These are phyloP conservation scores for Ceratocystis destructans DNA, from an alignment of 2,329 filamentous ascomycete genomes.

Conservation along the genomic window DNA sequence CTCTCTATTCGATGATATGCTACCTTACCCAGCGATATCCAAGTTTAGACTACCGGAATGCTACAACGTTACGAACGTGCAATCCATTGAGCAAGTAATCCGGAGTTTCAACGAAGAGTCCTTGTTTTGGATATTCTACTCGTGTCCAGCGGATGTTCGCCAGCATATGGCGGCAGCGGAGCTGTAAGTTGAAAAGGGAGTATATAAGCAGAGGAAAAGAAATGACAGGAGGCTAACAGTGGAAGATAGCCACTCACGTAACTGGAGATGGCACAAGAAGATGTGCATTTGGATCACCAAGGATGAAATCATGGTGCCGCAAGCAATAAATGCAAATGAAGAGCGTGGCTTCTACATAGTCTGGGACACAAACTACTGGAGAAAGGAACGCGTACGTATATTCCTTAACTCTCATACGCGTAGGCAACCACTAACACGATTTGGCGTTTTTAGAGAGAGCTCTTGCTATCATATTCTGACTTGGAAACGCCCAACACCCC, in stretches of 20 bases:
- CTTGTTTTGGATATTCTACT: slow-evolving; percentile 57
- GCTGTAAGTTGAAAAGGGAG: slow-evolving; percentile 34
- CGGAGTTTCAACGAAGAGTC: slow-evolving; percentile 55
- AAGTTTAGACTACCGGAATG: slow-evolving; percentile 49
- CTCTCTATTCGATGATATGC: slow-evolving; percentile 46
- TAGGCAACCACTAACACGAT: slow-evolving; percentile 4
- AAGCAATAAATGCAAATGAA: slow-evolving; percentile 42
- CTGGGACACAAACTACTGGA: slow-evolving; percentile 50
- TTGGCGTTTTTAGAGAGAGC: neutral
- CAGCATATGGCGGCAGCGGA: slow-evolving; percentile 51
- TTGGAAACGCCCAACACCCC: slow-evolving; percentile 35
- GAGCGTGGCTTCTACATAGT: slow-evolving; percentile 55
- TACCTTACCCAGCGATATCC: slow-evolving; percentile 43
- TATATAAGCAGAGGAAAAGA: slow-evolving; percentile 13
- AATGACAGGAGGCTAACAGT: neutral
- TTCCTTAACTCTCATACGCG: neutral
- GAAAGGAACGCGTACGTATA: slow-evolving; percentile 45
- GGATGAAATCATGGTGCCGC: slow-evolving; percentile 51
- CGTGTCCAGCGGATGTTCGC: slow-evolving; percentile 47
- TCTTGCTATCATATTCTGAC: slow-evolving; percentile 39
- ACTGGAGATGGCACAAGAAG: slow-evolving; percentile 58
- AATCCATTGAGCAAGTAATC: slow-evolving; percentile 51
- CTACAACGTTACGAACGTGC: slow-evolving; percentile 53
- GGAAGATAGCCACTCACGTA: slow-evolving; percentile 42
- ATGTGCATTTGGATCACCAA: slow-evolving; percentile 53